A percentile compares a stretch with the other conserved stretches of the same genome.
phyloP scores from a whole-genome alignment of 352 stramenopile species.

The Phytophthora idaei region DNA sequence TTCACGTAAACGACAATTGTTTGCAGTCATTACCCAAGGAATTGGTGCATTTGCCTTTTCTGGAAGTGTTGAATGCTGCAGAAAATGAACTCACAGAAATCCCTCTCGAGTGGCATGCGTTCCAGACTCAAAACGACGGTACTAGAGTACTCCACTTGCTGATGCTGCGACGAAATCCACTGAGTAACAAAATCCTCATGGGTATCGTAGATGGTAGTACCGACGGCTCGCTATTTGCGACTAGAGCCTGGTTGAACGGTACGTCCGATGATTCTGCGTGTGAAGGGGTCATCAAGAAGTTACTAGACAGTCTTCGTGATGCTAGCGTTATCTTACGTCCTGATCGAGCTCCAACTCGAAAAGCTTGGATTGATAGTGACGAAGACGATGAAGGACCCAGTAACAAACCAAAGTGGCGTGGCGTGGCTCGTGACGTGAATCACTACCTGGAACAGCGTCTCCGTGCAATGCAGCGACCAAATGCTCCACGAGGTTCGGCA shows the following conservation, averaged over 20 bases:
- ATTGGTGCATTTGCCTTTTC: slow-evolving; percentile 33
- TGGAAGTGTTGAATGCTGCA: slow-evolving; percentile 48
- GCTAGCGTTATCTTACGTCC: slow-evolving; percentile 20
- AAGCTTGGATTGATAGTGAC: slow-evolving; percentile 31
- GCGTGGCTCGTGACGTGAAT: slow-evolving; percentile 48
- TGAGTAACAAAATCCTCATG: slow-evolving; percentile 35
- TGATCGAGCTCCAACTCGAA: slow-evolving; percentile 5
- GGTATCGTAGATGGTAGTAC: slow-evolving; percentile 35
- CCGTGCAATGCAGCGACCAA: slow-evolving; percentile 21
- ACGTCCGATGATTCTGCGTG: slow-evolving; percentile 38
- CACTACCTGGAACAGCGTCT: slow-evolving; percentile 50
- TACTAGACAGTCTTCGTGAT: slow-evolving; percentile 55
- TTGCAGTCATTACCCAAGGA: slow-evolving; percentile 37
- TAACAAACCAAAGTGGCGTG: slow-evolving; percentile 47
- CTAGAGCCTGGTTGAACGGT: slow-evolving; percentile 1
- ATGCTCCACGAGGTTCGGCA: neutral
- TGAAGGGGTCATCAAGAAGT: slow-evolving; percentile 53
- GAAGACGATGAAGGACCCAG: slow-evolving; percentile 22
- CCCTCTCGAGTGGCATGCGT: slow-evolving; percentile 56
- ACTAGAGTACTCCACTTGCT: slow-evolving; percentile 47
- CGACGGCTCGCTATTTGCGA: slow-evolving; percentile 12
- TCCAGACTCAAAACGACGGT: slow-evolving; percentile 35
- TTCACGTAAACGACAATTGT: slow-evolving; percentile 61
- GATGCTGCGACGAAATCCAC: slow-evolving; percentile 52
- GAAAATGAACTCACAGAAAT: slow-evolving; percentile 55